Base-by-base conservation (phyloP, 2,329 filamentous ascomycete genomes). In the Diplodia mutila region DNA sequence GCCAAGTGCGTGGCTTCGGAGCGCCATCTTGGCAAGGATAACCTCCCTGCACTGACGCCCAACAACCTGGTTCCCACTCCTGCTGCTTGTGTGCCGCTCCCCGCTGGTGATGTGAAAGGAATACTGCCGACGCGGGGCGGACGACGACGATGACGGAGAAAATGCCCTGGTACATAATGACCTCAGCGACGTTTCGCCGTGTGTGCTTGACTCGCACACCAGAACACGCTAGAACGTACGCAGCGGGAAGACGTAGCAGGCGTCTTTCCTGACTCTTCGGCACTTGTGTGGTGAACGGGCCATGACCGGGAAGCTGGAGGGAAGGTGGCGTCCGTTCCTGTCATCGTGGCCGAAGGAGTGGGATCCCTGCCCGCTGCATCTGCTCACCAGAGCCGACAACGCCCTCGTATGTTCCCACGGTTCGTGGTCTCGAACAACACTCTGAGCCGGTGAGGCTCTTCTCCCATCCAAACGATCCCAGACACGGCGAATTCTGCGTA, bases 51-150 rank as follows among this genome's bases (percentile, higher is more conserved):
- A 12, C 29, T 2, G 29, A 18, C 34, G 59, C 59, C 59, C 59
- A 51, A 48, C 46, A 63, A 37, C 59, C 59, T 25, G 59, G 59
- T 63, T 63, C 59, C 34, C 29, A 63, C 46, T 49, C 57, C 9
- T 4, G 18, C 12, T 37, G 34, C 11, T 34, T 61, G 42, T 46
- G 18, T 18, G 25, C 25, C 8, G n/a, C 42, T 16, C 25, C 27
- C 21, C 52, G 18, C 32, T n/a, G 14, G 23, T 14, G 29, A 16
- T 11, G 34, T 11, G 4, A 12, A 37, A 12, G 1, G 8, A 11
- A 11, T 18, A n/a, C 23, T 25, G 53, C 32, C 32, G 32, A 3
- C 37, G 37, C 37, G 16, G 5, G 16, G 37, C 14, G 11, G 11
- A 37, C 11, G 34, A 37, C 34, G 34, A 37, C 32, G 34, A 37